Percentiles rank a stretch among this genome's conserved stretches.
phyloP scores from a whole-genome alignment of 1,284 basidiomycete genomes.

The Filobasidium uniguttulatum region DNA sequence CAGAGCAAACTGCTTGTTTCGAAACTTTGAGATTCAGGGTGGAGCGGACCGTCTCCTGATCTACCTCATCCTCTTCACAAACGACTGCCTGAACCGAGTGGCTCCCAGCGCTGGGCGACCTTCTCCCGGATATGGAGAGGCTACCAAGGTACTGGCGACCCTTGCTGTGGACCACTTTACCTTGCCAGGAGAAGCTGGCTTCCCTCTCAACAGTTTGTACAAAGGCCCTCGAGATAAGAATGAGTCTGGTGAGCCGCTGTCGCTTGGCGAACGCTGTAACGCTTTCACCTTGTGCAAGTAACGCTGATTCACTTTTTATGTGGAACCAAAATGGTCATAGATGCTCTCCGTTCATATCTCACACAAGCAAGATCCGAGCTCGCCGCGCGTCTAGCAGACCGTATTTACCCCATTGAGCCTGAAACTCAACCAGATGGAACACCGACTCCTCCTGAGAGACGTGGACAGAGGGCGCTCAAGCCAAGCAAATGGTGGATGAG shows the following conservation, averaged over 20 bases:
- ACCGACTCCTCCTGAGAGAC: slow-evolving; percentile 53
- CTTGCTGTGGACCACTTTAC: slow-evolving; percentile 84
- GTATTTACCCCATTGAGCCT: slow-evolving; percentile 51
- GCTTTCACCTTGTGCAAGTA: too few relatives aligned
- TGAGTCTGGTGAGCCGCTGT: slow-evolving; percentile 59
- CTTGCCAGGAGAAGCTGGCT: slow-evolving; percentile 90
- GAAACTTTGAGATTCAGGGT: slow-evolving; percentile 99
- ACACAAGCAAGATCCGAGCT: slow-evolving; percentile 86
- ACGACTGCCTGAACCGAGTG: slow-evolving; percentile 87
- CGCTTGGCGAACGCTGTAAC: too few relatives aligned
- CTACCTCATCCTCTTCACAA: slow-evolving; percentile 94
- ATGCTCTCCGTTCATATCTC: slow-evolving; percentile 67
- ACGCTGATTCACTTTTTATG: too few relatives aligned
- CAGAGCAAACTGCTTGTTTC: slow-evolving; percentile 96
- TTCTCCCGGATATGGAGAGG: slow-evolving; percentile 63
- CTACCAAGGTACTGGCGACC: slow-evolving; percentile 74
- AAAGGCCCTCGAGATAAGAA: slow-evolving; percentile 59
- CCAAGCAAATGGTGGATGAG: slow-evolving; percentile 99
- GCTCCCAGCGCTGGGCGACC: slow-evolving; percentile 41
- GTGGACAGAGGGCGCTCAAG: slow-evolving; percentile 40
- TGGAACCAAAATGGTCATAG: slow-evolving; percentile 18
- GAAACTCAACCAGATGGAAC: slow-evolving; percentile 29
- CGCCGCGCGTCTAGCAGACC: slow-evolving; percentile 69
- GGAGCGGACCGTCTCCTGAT: slow-evolving; percentile 92
- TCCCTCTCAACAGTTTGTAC: slow-evolving; percentile 86